Conservation (phyloP, 768 basidiomycete genomes). For the Termitomyces sp. region DNA sequence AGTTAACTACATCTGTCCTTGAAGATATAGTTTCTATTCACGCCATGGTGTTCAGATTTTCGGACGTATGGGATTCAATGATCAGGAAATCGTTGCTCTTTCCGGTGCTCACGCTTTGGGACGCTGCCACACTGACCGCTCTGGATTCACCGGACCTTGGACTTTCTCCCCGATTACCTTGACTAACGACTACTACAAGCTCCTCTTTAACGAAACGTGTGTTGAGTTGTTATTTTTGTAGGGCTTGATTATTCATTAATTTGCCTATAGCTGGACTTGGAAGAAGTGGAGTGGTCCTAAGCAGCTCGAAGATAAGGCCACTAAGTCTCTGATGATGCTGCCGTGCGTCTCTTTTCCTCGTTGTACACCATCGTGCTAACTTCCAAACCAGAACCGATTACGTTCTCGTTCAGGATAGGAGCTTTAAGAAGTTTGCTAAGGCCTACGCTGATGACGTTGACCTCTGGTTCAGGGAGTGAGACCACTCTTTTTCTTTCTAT, state of each 20-base stretch:
- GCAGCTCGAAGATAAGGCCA: conserved; percentile 91
- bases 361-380: background rate
- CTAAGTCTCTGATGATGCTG: conserved; percentile 89
- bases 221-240: conserved; percentile 6
- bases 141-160: conserved; percentile 90
- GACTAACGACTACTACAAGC: conserved; percentile 82
- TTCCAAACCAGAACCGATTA: conserved; percentile 65
- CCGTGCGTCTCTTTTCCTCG: conserved; percentile 50
- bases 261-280: conserved; percentile 67
- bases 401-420: conserved; percentile 83
- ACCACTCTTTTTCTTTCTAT: conserved; percentile 7
- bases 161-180: conserved; percentile 89
- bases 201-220: conserved; percentile 83
- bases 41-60: conserved; percentile 49
- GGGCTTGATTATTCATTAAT: too few relatives aligned
- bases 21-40: background rate
- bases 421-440: conserved; percentile 84
- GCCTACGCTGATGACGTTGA: conserved; percentile 82
- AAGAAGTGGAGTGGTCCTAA: conserved; percentile 92
- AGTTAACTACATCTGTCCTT: conserved; percentile 16
- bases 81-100: conserved; percentile 96
- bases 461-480: conserved; percentile 92
- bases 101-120: conserved; percentile 94
- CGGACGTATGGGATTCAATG: conserved; percentile 94
- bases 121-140: conserved; percentile 85